Base-by-base conservation (phyloP, 163 green algal species). In the Smithsoniella earleae region DNA sequence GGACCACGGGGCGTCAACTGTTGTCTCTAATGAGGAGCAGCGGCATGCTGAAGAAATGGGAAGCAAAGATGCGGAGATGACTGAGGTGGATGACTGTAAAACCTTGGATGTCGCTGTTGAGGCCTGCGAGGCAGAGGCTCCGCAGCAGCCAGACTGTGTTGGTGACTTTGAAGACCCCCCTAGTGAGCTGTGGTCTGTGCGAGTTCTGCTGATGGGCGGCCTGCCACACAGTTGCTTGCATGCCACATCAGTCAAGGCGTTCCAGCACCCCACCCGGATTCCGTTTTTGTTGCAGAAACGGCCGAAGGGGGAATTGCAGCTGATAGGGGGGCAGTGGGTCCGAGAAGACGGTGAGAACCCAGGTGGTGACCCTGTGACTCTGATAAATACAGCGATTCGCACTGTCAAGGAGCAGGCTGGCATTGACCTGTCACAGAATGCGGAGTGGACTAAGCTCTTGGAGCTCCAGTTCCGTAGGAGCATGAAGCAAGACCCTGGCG, bases 261-360 rank as follows among this genome's bases (percentile, higher is more conserved):
- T 81, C 73, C 63, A 79, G 80, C 82, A 87, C 77, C 84, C 81
- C 0, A 30, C 34, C 3, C 76, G 77, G 43, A 45, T 89, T 62
- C 73, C 64, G 13, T 77, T 86, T 43, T 49, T 89, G 66, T 66
- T 86, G 18, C 66, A 73, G 27, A 36, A 62, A 44, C 74, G 73
- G 58, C 33, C 40, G 20, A 81, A 78, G 73, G 64, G 62, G 52
- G 82, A 87, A 62, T 46, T 83, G 38, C 38, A 46, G 28, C 43
- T 66, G 1, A 33, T 86, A 6, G 84, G 84, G 6, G 84, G 84
- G 20, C 25, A 31, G 34, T 89, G 84, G 84, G 80, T 83, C 3
- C 82, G 82, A 0, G 3, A 52, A 10, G 84, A 89, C 66, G 84
- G 84, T 2, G 74, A 46, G 31, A 78, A 85, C 64, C 84, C 84